Conservation (phyloP, 176 grass and related monocot species). For the Echinochloa phyllopogon region DNA sequence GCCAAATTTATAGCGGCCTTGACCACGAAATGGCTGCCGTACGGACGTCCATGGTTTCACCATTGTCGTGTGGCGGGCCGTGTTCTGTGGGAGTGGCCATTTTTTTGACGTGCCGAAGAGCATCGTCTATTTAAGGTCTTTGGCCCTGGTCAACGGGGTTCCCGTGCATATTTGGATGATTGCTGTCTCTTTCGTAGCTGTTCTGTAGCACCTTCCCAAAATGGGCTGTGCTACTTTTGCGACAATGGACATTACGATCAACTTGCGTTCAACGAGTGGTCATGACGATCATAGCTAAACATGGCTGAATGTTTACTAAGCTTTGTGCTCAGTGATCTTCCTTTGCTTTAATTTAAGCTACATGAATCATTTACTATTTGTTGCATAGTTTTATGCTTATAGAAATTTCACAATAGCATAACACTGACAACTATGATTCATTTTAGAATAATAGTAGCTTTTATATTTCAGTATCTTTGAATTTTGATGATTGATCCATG, state of each 20-base stretch:
- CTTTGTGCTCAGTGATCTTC: not conserved
- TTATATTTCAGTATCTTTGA: too few species aligned
- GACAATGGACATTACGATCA: not conserved
- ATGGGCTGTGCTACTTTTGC: not conserved
- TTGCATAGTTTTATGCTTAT: not conserved
- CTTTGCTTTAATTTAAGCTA: not conserved
- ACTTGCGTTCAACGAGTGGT: not conserved
- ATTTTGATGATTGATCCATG: too few species aligned
- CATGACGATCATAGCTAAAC: not conserved
- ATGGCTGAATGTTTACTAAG: not conserved
- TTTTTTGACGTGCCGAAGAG: not conserved
- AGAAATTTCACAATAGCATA: not conserved
- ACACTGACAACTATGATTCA: too few species aligned
- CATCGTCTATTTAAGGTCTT: slow-evolving; percentile 37
- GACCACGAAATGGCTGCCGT: not conserved
- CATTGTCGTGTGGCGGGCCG: slow-evolving; percentile 34
- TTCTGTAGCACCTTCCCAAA: not conserved
- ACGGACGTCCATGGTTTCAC: not conserved
- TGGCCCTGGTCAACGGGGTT: slow-evolving; percentile 29
- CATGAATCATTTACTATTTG: not conserved
- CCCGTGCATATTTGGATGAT: not conserved
- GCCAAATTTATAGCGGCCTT: slow-evolving; percentile 22
- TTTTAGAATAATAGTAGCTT: too few species aligned
- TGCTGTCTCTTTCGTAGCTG: not conserved
- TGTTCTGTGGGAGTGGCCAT: slow-evolving; percentile 12